Evolutionary conservation across 106 monocot species (phyloP).

Genomic region (Chionographis japonica): DNA sequence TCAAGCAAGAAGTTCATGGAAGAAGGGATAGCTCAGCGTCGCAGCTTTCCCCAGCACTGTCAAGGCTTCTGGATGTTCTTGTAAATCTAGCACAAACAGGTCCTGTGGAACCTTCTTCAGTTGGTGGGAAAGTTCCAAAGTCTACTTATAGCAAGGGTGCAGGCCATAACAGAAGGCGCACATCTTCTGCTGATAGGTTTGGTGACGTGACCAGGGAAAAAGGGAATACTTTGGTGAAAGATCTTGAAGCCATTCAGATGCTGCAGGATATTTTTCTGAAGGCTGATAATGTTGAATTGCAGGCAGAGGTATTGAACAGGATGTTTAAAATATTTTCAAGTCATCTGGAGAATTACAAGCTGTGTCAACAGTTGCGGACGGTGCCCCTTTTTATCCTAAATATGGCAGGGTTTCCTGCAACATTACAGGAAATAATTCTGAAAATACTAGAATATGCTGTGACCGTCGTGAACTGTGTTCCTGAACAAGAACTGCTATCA

Average conservation of each 20-base stretch:
- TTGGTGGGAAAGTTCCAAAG: slow-evolving; percentile 41
- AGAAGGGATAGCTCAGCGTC: slow-evolving; percentile 32
- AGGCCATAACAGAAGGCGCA: slow-evolving; percentile 58
- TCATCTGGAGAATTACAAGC: slow-evolving; percentile 91
- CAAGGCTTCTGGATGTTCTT: slow-evolving; percentile 90
- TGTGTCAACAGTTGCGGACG: slow-evolving; percentile 86
- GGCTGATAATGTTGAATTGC: slow-evolving; percentile 77
- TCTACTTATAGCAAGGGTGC: slow-evolving; percentile 36
- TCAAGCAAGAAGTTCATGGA: slow-evolving; percentile 10
- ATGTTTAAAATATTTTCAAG: slow-evolving; percentile 98
- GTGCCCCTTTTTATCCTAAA: slow-evolving; percentile 92
- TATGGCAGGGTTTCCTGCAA: slow-evolving; percentile 80
- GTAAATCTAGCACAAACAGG: slow-evolving; percentile 93
- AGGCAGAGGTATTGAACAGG: slow-evolving; percentile 93
- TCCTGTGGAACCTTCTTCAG: slow-evolving; percentile 36
- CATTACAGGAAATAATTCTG: slow-evolving; percentile 88
- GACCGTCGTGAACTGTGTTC: slow-evolving; percentile 95
- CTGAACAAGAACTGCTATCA: slow-evolving; percentile 95
- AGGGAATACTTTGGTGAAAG: slow-evolving; percentile 66
- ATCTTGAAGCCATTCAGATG: slow-evolving; percentile 99
- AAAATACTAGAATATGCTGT: slow-evolving; percentile 99
- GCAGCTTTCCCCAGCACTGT: slow-evolving; percentile 70
- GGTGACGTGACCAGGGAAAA: slow-evolving; percentile 70
- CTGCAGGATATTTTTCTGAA: slow-evolving; percentile 99
- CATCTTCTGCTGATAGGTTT: slow-evolving; percentile 60